Percentiles rank a stretch among this genome's conserved stretches.
Evolutionary conservation across 352 stramenopile genomes (phyloP).

Genomic region (Phytophthora pini): DNA sequence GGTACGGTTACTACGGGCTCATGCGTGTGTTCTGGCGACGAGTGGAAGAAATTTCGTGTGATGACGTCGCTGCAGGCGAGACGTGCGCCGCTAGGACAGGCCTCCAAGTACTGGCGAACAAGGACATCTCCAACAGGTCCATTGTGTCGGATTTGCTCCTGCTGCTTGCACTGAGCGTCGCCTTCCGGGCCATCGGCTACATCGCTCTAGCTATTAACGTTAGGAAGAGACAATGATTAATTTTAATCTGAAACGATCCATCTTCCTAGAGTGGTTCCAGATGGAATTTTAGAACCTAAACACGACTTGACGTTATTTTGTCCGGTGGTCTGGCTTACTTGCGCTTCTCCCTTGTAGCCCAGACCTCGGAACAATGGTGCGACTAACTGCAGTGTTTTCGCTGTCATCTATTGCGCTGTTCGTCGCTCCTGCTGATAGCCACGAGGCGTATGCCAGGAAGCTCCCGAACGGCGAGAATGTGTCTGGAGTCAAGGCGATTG

Average conservation of each 20-base stretch:
- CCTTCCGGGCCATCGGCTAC: conserved; percentile 39
- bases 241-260: conserved; percentile 1
- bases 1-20: conserved; percentile 56
- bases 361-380: conserved; percentile 12
- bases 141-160: conserved; percentile 30
- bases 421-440: conserved; percentile 11
- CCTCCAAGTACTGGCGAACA: conserved; percentile 40
- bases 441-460: conserved; percentile 10
- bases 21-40: conserved; percentile 56
- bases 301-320: too few relatives aligned
- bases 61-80: not conserved
- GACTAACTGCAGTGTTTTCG: conserved; percentile 2
- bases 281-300: not conserved
- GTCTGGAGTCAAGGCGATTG: conserved; percentile 26
- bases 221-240: conserved; percentile 23
- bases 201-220: conserved; percentile 37
- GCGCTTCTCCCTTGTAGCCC: not conserved
- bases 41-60: conserved; percentile 48
- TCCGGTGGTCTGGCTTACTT: conserved; percentile 9
- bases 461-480: conserved; percentile 45
- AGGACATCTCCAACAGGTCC: conserved; percentile 39
- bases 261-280: not conserved
- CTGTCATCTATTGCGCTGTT: not conserved
- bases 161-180: conserved; percentile 36
- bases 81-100: conserved; percentile 38